Evolutionary conservation across 192 early-diverging fungal genomes (phyloP).

Genomic region (Coemansia sp.): DNA sequence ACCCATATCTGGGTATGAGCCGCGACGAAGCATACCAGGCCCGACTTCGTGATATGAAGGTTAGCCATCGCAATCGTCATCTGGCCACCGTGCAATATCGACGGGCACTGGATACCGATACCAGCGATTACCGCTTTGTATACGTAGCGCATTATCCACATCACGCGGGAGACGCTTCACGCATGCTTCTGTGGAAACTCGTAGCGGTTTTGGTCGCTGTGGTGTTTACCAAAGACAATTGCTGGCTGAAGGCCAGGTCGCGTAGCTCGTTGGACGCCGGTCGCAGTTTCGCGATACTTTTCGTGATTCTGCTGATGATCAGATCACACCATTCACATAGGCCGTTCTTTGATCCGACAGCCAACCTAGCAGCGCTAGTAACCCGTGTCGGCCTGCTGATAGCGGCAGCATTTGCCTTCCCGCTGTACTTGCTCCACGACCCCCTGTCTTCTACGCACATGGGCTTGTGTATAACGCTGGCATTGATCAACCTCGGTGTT

Average conservation of each 20-base stretch:
- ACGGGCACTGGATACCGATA: conserved; percentile 58
- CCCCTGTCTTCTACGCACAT: conserved; percentile 50
- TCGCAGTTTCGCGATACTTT: conserved; percentile 53
- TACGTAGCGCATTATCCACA: conserved; percentile 58
- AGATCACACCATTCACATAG: conserved; percentile 60
- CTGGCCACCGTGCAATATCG: conserved; percentile 59
- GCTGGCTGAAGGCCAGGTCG: conserved; percentile 53
- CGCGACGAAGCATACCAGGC: conserved; percentile 54
- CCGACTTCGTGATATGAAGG: conserved; percentile 48
- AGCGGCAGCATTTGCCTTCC: conserved; percentile 56
- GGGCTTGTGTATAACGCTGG: conserved; percentile 52
- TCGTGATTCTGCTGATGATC: conserved; percentile 56
- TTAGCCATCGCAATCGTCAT: conserved; percentile 52
- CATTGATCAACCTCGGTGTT: conserved; percentile 49
- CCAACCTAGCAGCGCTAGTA: conserved; percentile 58
- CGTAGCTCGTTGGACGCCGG: conserved; percentile 56
- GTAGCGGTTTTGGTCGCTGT: conserved; percentile 49
- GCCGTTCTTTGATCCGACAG: conserved; percentile 62
- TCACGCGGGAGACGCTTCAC: conserved; percentile 59
- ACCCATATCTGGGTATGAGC: conserved; percentile 49
- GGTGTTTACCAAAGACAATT: conserved; percentile 65
- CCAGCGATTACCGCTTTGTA: conserved; percentile 62
- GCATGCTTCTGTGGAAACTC: conserved; percentile 62
- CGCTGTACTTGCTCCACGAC: conserved; percentile 56
- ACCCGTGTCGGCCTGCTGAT: conserved; percentile 49